These are phyloP conservation scores for Aspergillus brasiliensis DNA, from an alignment of 2,329 filamentous ascomycete species.

Conservation along the genomic window DNA sequence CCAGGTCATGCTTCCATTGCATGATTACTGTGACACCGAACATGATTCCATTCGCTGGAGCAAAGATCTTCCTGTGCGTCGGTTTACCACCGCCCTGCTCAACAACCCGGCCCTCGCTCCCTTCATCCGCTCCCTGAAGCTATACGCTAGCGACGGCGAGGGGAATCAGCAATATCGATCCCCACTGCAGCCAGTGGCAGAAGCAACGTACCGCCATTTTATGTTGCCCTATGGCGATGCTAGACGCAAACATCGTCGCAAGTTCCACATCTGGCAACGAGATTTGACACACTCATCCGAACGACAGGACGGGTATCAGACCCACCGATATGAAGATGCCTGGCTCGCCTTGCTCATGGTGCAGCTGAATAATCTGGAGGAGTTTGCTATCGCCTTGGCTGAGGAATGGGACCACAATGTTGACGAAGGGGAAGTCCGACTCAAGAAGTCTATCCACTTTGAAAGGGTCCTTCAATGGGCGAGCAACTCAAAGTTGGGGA, in stretches of 20 bases:
- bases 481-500: not conserved
- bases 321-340: not conserved
- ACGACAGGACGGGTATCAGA: not conserved
- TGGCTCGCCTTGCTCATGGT: not conserved
- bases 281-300: not conserved
- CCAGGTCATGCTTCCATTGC: not conserved
- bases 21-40: not conserved
- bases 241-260: not conserved
- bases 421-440: not conserved
- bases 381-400: not conserved
- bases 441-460: not conserved
- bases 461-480: not conserved
- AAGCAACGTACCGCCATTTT: not conserved
- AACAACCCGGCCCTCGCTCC: not conserved
- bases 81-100: not conserved
- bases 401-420: not conserved
- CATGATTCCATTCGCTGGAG: not conserved
- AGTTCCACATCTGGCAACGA: not conserved
- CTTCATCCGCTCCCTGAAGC: not conserved
- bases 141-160: not conserved
- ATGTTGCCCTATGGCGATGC: not conserved
- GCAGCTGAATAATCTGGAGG: not conserved
- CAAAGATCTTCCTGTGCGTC: not conserved
- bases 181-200: not conserved
- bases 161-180: not conserved